These are phyloP conservation scores for Aspergillus carbonarius DNA, from an alignment of 2,329 filamentous ascomycete genomes.

Conservation along the genomic window DNA sequence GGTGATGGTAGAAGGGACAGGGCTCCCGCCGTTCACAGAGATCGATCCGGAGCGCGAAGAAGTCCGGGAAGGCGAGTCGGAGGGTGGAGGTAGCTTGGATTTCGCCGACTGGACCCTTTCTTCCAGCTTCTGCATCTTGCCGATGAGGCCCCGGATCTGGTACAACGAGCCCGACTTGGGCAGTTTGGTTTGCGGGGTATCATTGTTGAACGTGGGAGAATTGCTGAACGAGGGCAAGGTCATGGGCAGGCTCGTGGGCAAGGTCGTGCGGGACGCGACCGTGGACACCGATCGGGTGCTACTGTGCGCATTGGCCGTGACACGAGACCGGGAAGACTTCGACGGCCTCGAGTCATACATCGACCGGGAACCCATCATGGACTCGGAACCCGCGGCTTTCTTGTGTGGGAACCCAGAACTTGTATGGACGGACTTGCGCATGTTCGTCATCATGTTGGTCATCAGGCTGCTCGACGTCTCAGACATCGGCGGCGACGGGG, in stretches of 20 bases:
- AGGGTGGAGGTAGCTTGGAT: conserved; percentile 84
- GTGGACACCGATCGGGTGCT: conserved; percentile 49
- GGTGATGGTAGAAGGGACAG: conserved; percentile 57
- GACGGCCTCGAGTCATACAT: conserved; percentile 45
- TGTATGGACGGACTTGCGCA: conserved; percentile 54
- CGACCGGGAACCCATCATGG: conserved; percentile 54
- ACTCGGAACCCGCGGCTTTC: conserved; percentile 48
- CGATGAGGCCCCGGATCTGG: conserved; percentile 90
- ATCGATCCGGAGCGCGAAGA: conserved; percentile 67
- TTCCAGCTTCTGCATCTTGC: conserved; percentile 95
- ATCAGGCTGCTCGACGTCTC: conserved; percentile 71
- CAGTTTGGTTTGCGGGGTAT: conserved; percentile 47
- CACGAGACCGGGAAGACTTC: conserved; percentile 51
- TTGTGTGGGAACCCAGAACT: conserved; percentile 49
- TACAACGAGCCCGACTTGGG: conserved; percentile 72
- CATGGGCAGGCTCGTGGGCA: conserved; percentile 22
- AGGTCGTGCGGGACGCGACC: conserved; percentile 37
- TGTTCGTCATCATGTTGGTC: conserved; percentile 74
- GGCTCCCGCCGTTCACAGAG: conserved; percentile 40
- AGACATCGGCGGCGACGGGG: conserved; percentile 90
- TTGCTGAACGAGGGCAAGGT: conserved; percentile 24
- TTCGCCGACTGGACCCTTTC: conserved; percentile 87
- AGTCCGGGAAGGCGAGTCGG: conserved; percentile 71
- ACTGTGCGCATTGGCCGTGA: conserved; percentile 55
- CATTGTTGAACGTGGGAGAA: conserved; percentile 49